Evolutionary conservation across 1,284 basidiomycete genomes (phyloP).

Genomic region (Pyrrhoderma noxium): DNA sequence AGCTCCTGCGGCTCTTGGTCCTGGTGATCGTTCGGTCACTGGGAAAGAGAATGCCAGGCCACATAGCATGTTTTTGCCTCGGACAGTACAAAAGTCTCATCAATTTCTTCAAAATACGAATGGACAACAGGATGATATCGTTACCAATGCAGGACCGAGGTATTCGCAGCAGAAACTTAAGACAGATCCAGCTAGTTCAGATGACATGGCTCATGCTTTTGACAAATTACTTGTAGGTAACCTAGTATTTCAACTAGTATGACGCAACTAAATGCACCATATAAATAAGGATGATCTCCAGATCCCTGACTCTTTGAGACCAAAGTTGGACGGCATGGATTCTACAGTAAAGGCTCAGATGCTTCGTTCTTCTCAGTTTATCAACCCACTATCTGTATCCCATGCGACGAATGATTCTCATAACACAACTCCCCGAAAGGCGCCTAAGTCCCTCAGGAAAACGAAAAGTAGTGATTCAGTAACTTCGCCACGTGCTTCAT

Average conservation of each 20-base stretch:
- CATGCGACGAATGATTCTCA: slow-evolving; percentile 3
- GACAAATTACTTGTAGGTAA: slow-evolving; percentile 59
- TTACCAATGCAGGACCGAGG: not conserved
- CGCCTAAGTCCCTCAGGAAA: slow-evolving; percentile 42
- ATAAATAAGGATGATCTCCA: slow-evolving; percentile 71
- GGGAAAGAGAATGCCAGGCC: slow-evolving; percentile 14
- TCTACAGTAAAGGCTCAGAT: slow-evolving; percentile 82
- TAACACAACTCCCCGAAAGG: slow-evolving; percentile 24
- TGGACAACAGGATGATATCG: not conserved
- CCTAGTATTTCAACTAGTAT: not conserved
- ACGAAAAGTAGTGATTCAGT: slow-evolving; percentile 66
- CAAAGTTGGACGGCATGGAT: slow-evolving; percentile 73
- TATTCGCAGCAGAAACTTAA: not conserved
- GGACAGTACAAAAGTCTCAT: not conserved
- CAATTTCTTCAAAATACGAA: slow-evolving; percentile 9
- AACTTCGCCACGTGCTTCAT: slow-evolving; percentile 41
- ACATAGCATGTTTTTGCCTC: not conserved
- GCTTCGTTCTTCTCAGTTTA: slow-evolving; percentile 73
- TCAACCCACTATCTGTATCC: slow-evolving; percentile 40
- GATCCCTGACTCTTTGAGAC: slow-evolving; percentile 68
- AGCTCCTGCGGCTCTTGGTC: too few relatives aligned
- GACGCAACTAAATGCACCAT: not conserved
- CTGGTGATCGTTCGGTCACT: not conserved
- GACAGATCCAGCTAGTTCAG: not conserved
- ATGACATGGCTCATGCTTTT: slow-evolving; percentile 54